Base-by-base conservation (phyloP, 169 alveolate genomes). In the Haemoproteus tartakovskyi region DNA sequence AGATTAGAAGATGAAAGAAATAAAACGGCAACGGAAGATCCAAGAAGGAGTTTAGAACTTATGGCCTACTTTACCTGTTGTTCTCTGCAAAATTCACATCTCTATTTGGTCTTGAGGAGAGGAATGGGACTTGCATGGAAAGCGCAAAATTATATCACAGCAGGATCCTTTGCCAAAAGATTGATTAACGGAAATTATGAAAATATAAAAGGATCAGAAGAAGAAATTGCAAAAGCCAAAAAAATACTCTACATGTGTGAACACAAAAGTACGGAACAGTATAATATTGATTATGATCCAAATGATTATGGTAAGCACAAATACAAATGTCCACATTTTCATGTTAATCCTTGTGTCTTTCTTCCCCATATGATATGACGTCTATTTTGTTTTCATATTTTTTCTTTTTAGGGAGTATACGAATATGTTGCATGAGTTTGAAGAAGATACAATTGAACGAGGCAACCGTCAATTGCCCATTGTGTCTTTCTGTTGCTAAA, bases 41-140 rank as follows among this genome's bases (percentile, higher is more conserved):
- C 79, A n/a, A 41, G 63, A 26, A 19, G 95, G 26, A 85, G 91
- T 43, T 82, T 91, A 14, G 94, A 91, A 67, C 85, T 91, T 14
- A 92, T 90, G 54, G 92, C 94, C 6, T 90, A 89, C 57, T 88
- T 91, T 78, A 64, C 95, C 3, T 90, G 94, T 60, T 90, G 93
- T 19, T 62, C 88, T 41, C 38, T 91, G 78, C 90, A 87, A 37
- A 88, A 90, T 30, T 83, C 89, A 2, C 95, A 91, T 59, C 48
- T 62, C n/a, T 91, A 89, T 52, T 50, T 91, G 29, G 95, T 89
- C 56, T 52, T 91, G 45, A 62, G 95, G 29, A 87, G 94, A 38
- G 91, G 93, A 9, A 89, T 91, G 90, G 95, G 95, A n/a, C 79
- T 91, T 26, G 89, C 91, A 30, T 91, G 95, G 95, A 91, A 91